Conservation (phyloP, 495 filamentous ascomycete species). For the Penicillium egyptiacum region DNA sequence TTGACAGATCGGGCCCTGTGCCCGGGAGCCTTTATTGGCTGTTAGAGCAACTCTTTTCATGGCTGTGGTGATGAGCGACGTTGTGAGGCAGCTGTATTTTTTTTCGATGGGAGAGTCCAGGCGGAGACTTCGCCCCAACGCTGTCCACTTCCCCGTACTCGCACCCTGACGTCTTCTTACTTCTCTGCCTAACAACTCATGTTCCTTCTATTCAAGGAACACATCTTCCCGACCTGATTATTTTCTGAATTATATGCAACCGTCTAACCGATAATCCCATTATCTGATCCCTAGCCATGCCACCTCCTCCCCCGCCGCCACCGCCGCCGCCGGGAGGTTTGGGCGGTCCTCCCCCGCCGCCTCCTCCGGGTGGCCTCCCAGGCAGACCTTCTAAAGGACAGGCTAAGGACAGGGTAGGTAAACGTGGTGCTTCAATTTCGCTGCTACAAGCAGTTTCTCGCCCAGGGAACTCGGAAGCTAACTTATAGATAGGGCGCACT, state of each 20-base stretch:
- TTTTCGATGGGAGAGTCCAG: slow-evolving; percentile 28
- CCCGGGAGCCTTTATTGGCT: slow-evolving; percentile 25
- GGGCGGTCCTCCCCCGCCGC: slow-evolving; percentile 70
- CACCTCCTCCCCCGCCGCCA: slow-evolving; percentile 72
- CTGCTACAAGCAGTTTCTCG: neutral
- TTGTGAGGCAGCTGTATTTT: slow-evolving; percentile 19
- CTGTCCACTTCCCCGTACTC: slow-evolving; percentile 30
- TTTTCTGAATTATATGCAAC: slow-evolving; percentile 11
- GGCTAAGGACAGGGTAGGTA: slow-evolving; percentile 57
- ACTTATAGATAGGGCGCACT: slow-evolving; percentile 69
- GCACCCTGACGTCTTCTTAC: slow-evolving; percentile 30
- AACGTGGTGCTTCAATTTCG: neutral
- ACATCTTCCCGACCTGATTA: slow-evolving; percentile 12
- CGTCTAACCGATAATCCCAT: slow-evolving; percentile 5
- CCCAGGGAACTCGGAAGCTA: slow-evolving; percentile 22
- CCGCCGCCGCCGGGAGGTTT: slow-evolving; percentile 60
- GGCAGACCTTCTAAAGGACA: slow-evolving; percentile 46
- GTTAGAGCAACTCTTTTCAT: slow-evolving; percentile 41
- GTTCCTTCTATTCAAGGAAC: slow-evolving; percentile 27
- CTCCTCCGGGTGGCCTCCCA: slow-evolving; percentile 53
- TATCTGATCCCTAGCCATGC: slow-evolving; percentile 45
- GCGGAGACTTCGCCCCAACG: slow-evolving; percentile 31
- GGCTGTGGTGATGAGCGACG: slow-evolving; percentile 13
- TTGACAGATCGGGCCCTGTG: slow-evolving; percentile 37
- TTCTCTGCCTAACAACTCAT: slow-evolving; percentile 28